phyloP scores from a whole-genome alignment of 2,329 filamentous ascomycete species.

The Fusarium papillatum region DNA sequence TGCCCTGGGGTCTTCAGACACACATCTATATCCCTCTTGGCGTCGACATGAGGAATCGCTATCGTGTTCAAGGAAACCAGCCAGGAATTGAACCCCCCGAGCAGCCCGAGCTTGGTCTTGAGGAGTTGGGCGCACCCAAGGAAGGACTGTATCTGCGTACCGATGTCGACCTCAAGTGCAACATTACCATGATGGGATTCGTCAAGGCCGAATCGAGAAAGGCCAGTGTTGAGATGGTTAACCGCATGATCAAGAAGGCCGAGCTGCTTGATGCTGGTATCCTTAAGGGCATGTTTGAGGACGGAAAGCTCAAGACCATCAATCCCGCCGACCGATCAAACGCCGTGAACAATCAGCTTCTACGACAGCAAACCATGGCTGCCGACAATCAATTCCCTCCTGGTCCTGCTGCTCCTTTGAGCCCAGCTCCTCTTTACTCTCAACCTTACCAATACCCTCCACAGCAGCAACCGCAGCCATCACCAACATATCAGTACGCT shows the following conservation, averaged over 20 bases:
- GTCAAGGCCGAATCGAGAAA: slow-evolving; percentile 77
- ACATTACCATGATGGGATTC: slow-evolving; percentile 73
- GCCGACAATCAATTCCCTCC: slow-evolving; percentile 10
- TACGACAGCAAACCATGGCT: slow-evolving; percentile 51
- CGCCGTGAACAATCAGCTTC: slow-evolving; percentile 47
- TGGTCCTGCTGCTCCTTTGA: slow-evolving; percentile 12
- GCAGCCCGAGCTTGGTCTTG: slow-evolving; percentile 71
- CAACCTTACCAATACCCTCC: slow-evolving; percentile 37
- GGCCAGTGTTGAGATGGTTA: slow-evolving; percentile 76
- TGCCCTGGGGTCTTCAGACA: slow-evolving; percentile 79
- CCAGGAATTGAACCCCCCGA: slow-evolving; percentile 74
- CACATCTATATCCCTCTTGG: slow-evolving; percentile 79
- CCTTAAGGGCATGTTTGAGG: slow-evolving; percentile 76
- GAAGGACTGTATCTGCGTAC: slow-evolving; percentile 78
- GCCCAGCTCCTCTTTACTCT: slow-evolving; percentile 38
- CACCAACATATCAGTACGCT: slow-evolving; percentile 34
- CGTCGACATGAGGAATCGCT: slow-evolving; percentile 77
- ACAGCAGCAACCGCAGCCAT: slow-evolving; percentile 41
- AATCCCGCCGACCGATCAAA: slow-evolving; percentile 65
- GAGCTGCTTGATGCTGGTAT: slow-evolving; percentile 76
- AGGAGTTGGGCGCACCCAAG: slow-evolving; percentile 69
- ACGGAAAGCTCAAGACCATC: slow-evolving; percentile 73
- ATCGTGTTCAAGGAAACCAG: slow-evolving; percentile 77
- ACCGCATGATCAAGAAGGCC: slow-evolving; percentile 78
- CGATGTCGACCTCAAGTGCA: slow-evolving; percentile 80